phyloP scores from a whole-genome alignment of 2,329 filamentous ascomycete genomes.

The Phaeosphaeria sp. region DNA sequence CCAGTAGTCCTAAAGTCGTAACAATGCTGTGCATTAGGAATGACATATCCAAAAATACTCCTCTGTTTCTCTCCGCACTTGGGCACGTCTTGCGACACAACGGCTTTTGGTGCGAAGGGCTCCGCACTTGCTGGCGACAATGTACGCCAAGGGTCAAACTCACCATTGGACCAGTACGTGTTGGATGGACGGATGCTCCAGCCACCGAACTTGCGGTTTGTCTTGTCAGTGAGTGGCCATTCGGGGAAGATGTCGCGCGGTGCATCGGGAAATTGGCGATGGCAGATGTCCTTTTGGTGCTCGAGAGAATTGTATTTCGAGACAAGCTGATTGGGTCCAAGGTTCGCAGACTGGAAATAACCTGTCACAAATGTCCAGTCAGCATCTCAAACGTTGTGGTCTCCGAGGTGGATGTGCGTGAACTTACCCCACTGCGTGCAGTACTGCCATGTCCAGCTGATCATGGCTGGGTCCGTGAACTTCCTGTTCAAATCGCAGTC shows the following conservation, averaged over 20 bases:
- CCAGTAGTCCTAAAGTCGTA: slow-evolving; percentile 53
- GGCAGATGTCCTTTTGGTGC: slow-evolving; percentile 55
- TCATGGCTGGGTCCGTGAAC: slow-evolving; percentile 45
- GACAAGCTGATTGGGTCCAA: slow-evolving; percentile 55
- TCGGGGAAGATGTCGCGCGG: slow-evolving; percentile 50
- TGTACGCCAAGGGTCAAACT: slow-evolving; percentile 62
- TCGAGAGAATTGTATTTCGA: slow-evolving; percentile 56
- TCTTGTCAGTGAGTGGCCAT: slow-evolving; percentile 46
- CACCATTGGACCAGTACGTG: slow-evolving; percentile 58
- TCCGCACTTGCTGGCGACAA: slow-evolving; percentile 54
- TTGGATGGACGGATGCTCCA: slow-evolving; percentile 62
- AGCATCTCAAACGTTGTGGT: not conserved
- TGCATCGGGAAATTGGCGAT: slow-evolving; percentile 57
- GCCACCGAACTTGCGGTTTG: slow-evolving; percentile 57
- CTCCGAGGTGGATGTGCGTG: too few species aligned
- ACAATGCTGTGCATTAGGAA: slow-evolving; percentile 56
- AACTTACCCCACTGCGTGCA: slow-evolving; percentile 59
- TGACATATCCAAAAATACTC: slow-evolving; percentile 58
- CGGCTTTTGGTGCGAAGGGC: slow-evolving; percentile 49
- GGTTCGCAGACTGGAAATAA: slow-evolving; percentile 58
- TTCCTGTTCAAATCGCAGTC: slow-evolving; percentile 49
- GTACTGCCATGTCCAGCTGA: slow-evolving; percentile 61
- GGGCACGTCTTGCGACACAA: slow-evolving; percentile 51
- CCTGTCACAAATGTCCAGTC: slow-evolving; percentile 27
- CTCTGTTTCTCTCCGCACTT: slow-evolving; percentile 45